A percentile compares a stretch with the other conserved stretches of the same genome.
Evolutionary conservation across 148 eudicot species (phyloP).

Genomic region (Amaranthus palmeri): DNA sequence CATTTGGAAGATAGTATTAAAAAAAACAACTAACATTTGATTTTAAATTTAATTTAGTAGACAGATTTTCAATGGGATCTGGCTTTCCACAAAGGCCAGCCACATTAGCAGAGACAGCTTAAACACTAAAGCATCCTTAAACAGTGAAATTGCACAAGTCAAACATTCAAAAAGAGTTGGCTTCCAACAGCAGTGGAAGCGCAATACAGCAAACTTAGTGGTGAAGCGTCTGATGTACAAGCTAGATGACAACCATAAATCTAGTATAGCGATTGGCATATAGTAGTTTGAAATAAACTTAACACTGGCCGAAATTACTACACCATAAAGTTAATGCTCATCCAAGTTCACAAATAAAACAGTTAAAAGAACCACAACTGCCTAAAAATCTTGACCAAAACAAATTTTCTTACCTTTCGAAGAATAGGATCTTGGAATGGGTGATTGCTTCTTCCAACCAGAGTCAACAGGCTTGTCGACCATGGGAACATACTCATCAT

Average conservation of each 20-base stretch:
- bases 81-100: neutral
- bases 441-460: slow-evolving; percentile 70
- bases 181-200: neutral
- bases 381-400: neutral
- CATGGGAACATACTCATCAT: slow-evolving; percentile 95
- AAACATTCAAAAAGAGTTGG: neutral
- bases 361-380: neutral
- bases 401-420: slow-evolving; percentile 46
- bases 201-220: neutral
- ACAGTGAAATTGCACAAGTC: neutral
- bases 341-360: neutral
- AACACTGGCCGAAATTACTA: neutral
- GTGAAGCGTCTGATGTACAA: neutral
- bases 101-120: neutral
- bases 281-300: no score
- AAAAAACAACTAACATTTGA: no score
- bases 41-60: neutral
- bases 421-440: slow-evolving; percentile 40
- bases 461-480: slow-evolving; percentile 96
- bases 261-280: no score
- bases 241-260: neutral
- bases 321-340: neutral
- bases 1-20: no score
- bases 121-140: neutral
- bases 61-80: neutral